A percentile compares a stretch with the other conserved stretches of the same genome.
Evolutionary conservation across 2,329 filamentous ascomycete genomes (phyloP).

Genomic region (Fusarium sp.): DNA sequence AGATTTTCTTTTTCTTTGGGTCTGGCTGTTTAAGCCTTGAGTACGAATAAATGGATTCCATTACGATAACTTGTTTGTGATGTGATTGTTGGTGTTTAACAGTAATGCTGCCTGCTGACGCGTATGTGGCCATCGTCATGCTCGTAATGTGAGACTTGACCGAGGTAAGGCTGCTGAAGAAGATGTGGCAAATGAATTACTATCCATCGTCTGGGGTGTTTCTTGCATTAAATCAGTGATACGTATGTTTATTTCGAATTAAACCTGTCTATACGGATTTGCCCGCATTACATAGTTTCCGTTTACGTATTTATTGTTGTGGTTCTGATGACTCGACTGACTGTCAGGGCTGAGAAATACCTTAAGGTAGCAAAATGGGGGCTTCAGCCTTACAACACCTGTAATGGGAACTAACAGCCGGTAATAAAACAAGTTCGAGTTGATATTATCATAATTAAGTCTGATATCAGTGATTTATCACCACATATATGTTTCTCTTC

Average conservation of each 20-base stretch:
- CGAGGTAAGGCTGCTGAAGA: not conserved
- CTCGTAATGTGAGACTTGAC: not conserved
- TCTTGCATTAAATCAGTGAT: not conserved
- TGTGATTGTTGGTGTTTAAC: not conserved
- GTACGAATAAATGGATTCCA: conserved; percentile 43
- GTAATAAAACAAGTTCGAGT: fast-evolving
- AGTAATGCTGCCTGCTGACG: too few relatives aligned
- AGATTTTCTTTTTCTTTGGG: conserved; percentile 51
- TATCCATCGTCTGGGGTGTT: too few relatives aligned
- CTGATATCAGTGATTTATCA: not conserved
- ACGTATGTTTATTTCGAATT: not conserved
- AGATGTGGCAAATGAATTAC: not conserved
- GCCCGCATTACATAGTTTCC: too few relatives aligned
- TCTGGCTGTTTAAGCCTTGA: conserved; percentile 41
- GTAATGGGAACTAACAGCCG: not conserved
- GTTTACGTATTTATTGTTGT: too few relatives aligned
- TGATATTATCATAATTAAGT: not conserved
- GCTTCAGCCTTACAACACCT: not conserved
- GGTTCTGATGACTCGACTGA: too few relatives aligned
- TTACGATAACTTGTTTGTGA: not conserved
- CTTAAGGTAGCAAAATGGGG: not conserved
- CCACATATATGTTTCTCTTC: not conserved
- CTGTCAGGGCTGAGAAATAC: not conserved
- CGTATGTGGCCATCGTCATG: not conserved
- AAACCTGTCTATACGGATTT: not conserved